Base-by-base conservation (phyloP, 2,329 filamentous ascomycete species). In the Verticillium tricorpus region DNA sequence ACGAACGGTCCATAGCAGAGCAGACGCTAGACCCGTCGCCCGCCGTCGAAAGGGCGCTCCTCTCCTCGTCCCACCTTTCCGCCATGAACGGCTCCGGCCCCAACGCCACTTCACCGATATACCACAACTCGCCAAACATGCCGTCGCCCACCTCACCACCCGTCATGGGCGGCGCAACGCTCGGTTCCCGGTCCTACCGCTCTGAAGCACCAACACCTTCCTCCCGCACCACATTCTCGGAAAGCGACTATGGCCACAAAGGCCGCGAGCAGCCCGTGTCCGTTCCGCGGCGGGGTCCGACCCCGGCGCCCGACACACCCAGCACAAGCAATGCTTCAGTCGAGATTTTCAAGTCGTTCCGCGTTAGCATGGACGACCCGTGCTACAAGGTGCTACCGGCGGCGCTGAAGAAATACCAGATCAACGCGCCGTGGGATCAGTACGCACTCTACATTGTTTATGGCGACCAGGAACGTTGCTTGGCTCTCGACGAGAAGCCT, bases 281-380 rank as follows among this genome's bases (percentile, higher is more conserved):
- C 3, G 79, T 78, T 4, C 83, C 83, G n/a, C 81, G 85, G 61
- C 78, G 86, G 56, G 81, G 83, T 66, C 85, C 86, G 71, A 88
- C 85, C 1, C 86, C 86, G 0, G 84, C 83, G 2, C 84, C 85
- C 22, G 85, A 89, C 65, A 87, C 85, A 1, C 84, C 85, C 0
- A 82, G 79, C 62, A 76, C 79, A 31, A 81, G 79, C 69, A 83
- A 83, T 63, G 79, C 83, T 14, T 86, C 85, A 1, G 93, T 97
- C 63, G 95, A 99, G 76, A 97, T 99, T 63, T 98, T 98, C 87
- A 99, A 99, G 75, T 96, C 92, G 1, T 99, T 99, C 84, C 89
- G 94, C 45, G 95, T 99, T 65, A 95, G 91, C 73, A 96, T 98
- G 85, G 95, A 99, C 68, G 95, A 99, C 71, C 95, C 95, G 2